Base-by-base conservation (phyloP, 164 flowering plant genomes). In the Chloranthus sessilifolius region DNA sequence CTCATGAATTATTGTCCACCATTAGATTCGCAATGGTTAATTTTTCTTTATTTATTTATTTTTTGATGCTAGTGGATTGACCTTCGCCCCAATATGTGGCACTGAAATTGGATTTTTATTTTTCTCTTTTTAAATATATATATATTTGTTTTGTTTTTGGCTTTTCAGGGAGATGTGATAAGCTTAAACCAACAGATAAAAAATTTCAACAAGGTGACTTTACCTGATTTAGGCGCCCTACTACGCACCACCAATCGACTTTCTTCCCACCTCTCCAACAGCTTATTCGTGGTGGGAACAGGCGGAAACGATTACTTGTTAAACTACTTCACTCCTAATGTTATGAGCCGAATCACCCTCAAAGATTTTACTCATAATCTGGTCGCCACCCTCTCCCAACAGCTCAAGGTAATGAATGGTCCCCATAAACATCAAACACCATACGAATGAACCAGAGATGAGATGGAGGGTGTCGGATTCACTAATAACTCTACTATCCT, bases 221-320 rank as follows among this genome's bases (percentile, higher is more conserved):
- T 73, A 50, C 74, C 78, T 7, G 73, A 66, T 0, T 31, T 83
- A 44, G 61, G 55, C 44, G 24, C 41, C 8, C 66, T 67, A 40
- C 21, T 74, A 20, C 58, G 70, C 1, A 7, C 47, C 26, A 50
- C 50, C 24, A 40, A 16, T 1, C 40, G 43, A 21, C 55, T 78
- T 8, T 3, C 60, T 7, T 33, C 71, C 23, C n/a, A 11, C 27
- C 57, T 59, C 37, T 39, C 69, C 9, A n/a, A 65, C 0, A 75
- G 65, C 59, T 43, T 84, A 55, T 84, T 81, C 58, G 71, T 81
- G 5, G 51, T 84, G 20, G 79, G 80, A 46, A 63, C 54, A 1
- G 88, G 94, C 7, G 75, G 81, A 3, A 77, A 79, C 31, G 92
- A 81, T 56, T 81, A 72, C 56, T 39, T 79, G n/a, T 36, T 74